These are phyloP conservation scores for Iberis amara DNA, from an alignment of 441 rosid genomes.

Conservation along the genomic window DNA sequence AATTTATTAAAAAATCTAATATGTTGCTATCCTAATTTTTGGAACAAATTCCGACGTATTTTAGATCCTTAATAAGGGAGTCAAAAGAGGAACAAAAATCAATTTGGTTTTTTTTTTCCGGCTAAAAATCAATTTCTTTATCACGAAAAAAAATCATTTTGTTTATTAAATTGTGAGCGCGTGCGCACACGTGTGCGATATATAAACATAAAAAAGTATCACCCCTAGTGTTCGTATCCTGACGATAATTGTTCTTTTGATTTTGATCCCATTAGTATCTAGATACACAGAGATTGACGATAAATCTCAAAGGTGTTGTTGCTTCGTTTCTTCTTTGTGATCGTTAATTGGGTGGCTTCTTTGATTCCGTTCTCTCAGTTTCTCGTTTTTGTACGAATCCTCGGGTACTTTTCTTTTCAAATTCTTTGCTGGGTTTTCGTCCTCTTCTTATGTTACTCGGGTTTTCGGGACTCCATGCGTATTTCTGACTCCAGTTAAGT, in stretches of 20 bases:
- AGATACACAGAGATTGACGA: background rate
- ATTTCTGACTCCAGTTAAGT: background rate
- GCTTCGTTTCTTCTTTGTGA: background rate
- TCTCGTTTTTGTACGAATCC: background rate
- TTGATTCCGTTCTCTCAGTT: background rate
- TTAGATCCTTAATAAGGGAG: too few relatives aligned
- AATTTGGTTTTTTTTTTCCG: too few relatives aligned
- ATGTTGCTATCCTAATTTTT: too few relatives aligned
- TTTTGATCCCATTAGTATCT: constrained; percentile 2
- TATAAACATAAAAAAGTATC: background rate
- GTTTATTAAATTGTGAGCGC: background rate
- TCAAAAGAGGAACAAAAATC: too few relatives aligned
- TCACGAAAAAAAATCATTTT: too few relatives aligned
- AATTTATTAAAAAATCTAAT: too few relatives aligned
- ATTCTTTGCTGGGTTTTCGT: background rate
- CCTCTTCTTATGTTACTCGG: background rate
- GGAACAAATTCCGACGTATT: too few relatives aligned
- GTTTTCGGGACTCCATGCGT: background rate
- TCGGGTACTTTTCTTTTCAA: background rate
- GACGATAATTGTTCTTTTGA: background rate
- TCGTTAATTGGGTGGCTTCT: background rate
- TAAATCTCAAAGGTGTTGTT: constrained; percentile 7
- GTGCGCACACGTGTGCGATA: constrained; percentile 5
- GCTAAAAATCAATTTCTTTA: too few relatives aligned
- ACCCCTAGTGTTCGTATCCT: background rate